Conservation (phyloP, 768 basidiomycete species). For the Plicaturopsis crispa region DNA sequence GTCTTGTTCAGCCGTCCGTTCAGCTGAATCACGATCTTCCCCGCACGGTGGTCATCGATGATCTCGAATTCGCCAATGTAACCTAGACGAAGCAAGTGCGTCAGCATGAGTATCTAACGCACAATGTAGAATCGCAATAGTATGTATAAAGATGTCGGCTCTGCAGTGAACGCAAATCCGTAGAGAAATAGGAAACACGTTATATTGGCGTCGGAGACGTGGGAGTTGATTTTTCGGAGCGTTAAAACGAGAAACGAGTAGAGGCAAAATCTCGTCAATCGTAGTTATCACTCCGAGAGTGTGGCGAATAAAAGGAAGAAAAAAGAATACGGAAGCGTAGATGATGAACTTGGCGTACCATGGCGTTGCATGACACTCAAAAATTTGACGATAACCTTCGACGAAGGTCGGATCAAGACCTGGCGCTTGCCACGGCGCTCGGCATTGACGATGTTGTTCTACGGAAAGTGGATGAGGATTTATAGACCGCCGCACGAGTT, state of each 20-base stretch:
- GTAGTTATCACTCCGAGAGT: constrained; percentile 82
- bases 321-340: constrained; percentile 6
- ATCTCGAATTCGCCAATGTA: constrained; percentile 99
- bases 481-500: not conserved
- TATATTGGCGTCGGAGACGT: constrained; percentile 56
- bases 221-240: constrained; percentile 71
- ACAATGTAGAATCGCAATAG: constrained; percentile 7
- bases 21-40: constrained; percentile 97
- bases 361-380: constrained; percentile 98
- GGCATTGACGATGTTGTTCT: constrained; percentile 99
- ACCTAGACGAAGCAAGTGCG: constrained; percentile 36
- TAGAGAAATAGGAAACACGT: constrained; percentile 30
- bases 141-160: constrained; percentile 33
- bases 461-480: constrained; percentile 8
- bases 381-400: constrained; percentile 98
- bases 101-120: constrained; percentile 15
- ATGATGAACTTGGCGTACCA: constrained; percentile 47
- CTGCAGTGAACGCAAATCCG: constrained; percentile 49
- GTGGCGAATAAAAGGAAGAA: constrained; percentile 1
- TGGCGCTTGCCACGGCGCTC: constrained; percentile 99
- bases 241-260: constrained; percentile 79
- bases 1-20: constrained; percentile 98
- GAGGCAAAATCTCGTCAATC: constrained; percentile 50
- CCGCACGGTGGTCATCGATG: constrained; percentile 96
- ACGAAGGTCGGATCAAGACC: constrained; percentile 94